Percentiles rank a stretch among this genome's conserved stretches.
phyloP scores from a whole-genome alignment of 164 flowering plant genomes.

The Dillenia suffruticosa region DNA sequence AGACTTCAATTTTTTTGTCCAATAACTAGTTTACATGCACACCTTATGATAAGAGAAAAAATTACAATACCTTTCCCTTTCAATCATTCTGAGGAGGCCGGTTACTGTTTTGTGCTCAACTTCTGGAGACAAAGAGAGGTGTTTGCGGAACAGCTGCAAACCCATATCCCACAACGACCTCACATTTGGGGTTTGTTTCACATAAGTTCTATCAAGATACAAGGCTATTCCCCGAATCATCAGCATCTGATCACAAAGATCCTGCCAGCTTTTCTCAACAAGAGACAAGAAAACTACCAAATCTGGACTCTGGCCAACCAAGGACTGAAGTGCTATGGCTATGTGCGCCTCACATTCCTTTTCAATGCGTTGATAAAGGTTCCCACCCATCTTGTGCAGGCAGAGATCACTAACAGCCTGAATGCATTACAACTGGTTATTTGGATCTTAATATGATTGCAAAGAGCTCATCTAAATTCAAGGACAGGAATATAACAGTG shows the following conservation, averaged over 20 bases:
- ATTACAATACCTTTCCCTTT: slow-evolving; percentile 72
- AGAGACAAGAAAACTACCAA: slow-evolving; percentile 84
- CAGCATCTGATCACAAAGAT: slow-evolving; percentile 93
- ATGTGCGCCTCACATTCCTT: slow-evolving; percentile 87
- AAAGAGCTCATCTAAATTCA: neutral
- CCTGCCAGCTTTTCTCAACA: slow-evolving; percentile 97
- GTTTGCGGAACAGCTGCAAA: slow-evolving; percentile 88
- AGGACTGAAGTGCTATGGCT: slow-evolving; percentile 55
- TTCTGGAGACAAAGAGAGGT: slow-evolving; percentile 77
- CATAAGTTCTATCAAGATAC: slow-evolving; percentile 91
- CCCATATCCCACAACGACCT: slow-evolving; percentile 99
- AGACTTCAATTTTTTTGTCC: no score
- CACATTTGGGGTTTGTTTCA: slow-evolving; percentile 79
- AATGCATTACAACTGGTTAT: slow-evolving; percentile 10
- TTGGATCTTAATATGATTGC: neutral
- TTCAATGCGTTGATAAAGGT: slow-evolving; percentile 78
- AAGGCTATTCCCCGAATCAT: slow-evolving; percentile 98
- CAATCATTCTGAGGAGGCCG: slow-evolving; percentile 91
- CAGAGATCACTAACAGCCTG: slow-evolving; percentile 95
- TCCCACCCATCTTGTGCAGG: slow-evolving; percentile 90
- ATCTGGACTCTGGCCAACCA: slow-evolving; percentile 97
- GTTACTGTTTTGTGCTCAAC: slow-evolving; percentile 98
- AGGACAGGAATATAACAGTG: neutral
- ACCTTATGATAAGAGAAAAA: no score
- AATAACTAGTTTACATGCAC: no score